A percentile compares a stretch with the other conserved stretches of the same genome.
These are phyloP conservation scores for Dipteronia sinensis DNA, from an alignment of 345 rosid genomes.

Conservation along the genomic window DNA sequence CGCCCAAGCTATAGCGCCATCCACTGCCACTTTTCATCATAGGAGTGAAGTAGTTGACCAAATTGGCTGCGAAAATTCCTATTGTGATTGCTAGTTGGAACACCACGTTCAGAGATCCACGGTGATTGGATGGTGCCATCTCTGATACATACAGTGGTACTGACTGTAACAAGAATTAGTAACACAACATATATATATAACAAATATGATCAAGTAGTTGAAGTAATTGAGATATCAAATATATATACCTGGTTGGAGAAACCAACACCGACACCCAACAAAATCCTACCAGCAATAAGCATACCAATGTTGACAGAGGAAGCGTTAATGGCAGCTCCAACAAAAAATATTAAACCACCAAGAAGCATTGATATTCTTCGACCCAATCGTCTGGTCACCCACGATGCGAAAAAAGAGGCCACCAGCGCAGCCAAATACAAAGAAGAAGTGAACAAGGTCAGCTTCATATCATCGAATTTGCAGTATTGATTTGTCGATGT, in stretches of 20 bases:
- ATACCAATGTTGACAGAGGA: slow-evolving; percentile 40
- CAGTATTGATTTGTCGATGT: slow-evolving; percentile 45
- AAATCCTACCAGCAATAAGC: slow-evolving; percentile 53
- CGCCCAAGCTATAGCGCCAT: slow-evolving; percentile 40
- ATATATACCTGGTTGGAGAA: slow-evolving; percentile 47
- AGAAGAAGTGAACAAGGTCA: slow-evolving; percentile 59
- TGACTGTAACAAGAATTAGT: slow-evolving; percentile 27
- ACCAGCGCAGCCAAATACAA: slow-evolving; percentile 56
- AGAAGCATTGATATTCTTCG: slow-evolving; percentile 41
- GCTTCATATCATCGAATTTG: slow-evolving; percentile 40
- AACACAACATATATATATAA: not conserved
- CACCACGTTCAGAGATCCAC: slow-evolving; percentile 51
- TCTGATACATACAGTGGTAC: slow-evolving; percentile 59
- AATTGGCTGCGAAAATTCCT: slow-evolving; percentile 50
- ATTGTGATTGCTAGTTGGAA: slow-evolving; percentile 50
- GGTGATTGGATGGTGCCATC: slow-evolving; percentile 54
- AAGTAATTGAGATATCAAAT: not conserved
- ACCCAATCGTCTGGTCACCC: slow-evolving; percentile 43
- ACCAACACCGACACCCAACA: slow-evolving; percentile 59
- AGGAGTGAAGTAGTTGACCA: slow-evolving; percentile 43
- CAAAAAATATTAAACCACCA: slow-evolving; percentile 47
- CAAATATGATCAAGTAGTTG: not conserved
- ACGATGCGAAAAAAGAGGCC: slow-evolving; percentile 51
- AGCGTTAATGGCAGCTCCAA: slow-evolving; percentile 49
- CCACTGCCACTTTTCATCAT: slow-evolving; percentile 26